These are phyloP conservation scores for Thermoascus crustaceus DNA, from an alignment of 2,329 filamentous ascomycete genomes.

Conservation along the genomic window DNA sequence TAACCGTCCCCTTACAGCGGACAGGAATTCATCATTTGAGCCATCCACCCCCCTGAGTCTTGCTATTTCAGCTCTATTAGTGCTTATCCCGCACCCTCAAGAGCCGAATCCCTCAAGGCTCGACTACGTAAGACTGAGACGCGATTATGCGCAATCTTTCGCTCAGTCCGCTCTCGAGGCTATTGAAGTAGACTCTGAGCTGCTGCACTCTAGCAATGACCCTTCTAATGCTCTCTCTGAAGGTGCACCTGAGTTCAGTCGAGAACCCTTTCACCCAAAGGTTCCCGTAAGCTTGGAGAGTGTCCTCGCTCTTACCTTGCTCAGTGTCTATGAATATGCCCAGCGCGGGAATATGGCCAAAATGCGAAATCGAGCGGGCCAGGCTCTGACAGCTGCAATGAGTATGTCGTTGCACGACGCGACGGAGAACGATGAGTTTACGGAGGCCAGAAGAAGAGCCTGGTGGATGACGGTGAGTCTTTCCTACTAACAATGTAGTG, in stretches of 20 bases:
- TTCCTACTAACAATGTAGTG: not conserved
- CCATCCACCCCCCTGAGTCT: slow-evolving; percentile 19
- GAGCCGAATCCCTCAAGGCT: slow-evolving; percentile 13
- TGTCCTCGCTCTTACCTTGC: slow-evolving; percentile 18
- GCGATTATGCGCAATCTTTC: slow-evolving; percentile 17
- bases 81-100: slow-evolving; percentile 18
- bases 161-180: slow-evolving; percentile 16
- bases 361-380: slow-evolving; percentile 21
- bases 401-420: slow-evolving; percentile 18
- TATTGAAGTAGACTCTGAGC: slow-evolving; percentile 20
- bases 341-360: slow-evolving; percentile 22
- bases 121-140: slow-evolving; percentile 14
- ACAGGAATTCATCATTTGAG: slow-evolving; percentile 8
- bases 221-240: slow-evolving; percentile 11
- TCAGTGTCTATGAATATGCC: slow-evolving; percentile 24
- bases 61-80: slow-evolving; percentile 20
- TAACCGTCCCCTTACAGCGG: slow-evolving; percentile 9
- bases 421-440: slow-evolving; percentile 12
- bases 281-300: slow-evolving; percentile 20
- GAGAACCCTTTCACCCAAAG: slow-evolving; percentile 11
- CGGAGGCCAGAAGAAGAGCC: slow-evolving; percentile 16
- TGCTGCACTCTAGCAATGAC: slow-evolving; percentile 9
- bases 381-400: slow-evolving; percentile 20
- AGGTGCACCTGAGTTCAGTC: slow-evolving; percentile 6
- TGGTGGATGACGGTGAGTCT: slow-evolving; percentile 24